Base-by-base conservation (phyloP, 106 monocot genomes). In the Chionographis japonica region DNA sequence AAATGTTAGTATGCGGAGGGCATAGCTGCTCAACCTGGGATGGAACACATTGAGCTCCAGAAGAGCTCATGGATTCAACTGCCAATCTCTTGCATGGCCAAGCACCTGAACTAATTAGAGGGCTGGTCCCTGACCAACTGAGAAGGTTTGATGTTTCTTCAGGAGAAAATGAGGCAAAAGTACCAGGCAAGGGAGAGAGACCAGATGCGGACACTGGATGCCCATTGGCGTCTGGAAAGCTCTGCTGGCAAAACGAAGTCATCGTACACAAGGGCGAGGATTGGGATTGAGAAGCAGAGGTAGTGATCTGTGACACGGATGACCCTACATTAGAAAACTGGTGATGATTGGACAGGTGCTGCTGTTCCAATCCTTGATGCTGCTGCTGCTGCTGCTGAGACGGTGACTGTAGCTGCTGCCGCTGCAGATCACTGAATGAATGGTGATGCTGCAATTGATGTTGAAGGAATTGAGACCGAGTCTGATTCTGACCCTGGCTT, bases 21-120 rank as follows among this genome's bases (percentile, higher is more conserved):
- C 71, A 73, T 38, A 73, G 37, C 35, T 74, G 80, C 40, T 73
- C 73, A 9, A 73, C 60, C 51, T 68, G 79, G 11, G 64, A 58
- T 2, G 60, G 37, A 53, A 57, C 58, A 66, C 69, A 69, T 18
- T 40, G 75, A 50, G 36, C 43, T 61, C 68, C 72, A 58, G 73
- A 62, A 77, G 73, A 39, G 52, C 69, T 17, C 2, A 40, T 40
- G 4, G 74, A 58, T 60, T 77, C 74, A 40, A 70, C 70, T 56
- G 74, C 83, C n/a, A 73, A 37, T 49, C 78, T 49, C 65, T 83
- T 83, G 10, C 69, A 74, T 36, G 73, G 50, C 83, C 77, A 83
- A n/a, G 19, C 55, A 72, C 36, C 60, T 27, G 76, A 76, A 60
- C 66, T 49, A n/a, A 68, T 50, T 43, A 72, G 13, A 42, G 65